Base-by-base conservation (phyloP, 2,329 filamentous ascomycete species). In the Leptographium lundbergii region DNA sequence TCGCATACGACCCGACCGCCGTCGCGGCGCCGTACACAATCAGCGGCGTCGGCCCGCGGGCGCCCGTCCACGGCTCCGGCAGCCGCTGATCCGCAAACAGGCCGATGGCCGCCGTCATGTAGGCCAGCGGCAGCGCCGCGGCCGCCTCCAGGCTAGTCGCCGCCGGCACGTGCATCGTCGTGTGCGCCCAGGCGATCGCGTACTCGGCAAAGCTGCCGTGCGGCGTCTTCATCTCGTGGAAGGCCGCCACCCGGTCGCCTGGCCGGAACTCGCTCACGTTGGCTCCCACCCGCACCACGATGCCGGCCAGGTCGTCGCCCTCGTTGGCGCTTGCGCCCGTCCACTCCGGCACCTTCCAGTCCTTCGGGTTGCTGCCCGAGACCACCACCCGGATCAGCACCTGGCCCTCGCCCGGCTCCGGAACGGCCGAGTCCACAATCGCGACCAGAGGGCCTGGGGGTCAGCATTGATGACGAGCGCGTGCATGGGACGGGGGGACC, bases 211-310 rank as follows among this genome's bases (percentile, higher is more conserved):
- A 72, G 60, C 66, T 69, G 7, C 74, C 73, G 47, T 68, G 64
- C 2, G 70, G 66, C 1, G 67, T 65, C 11, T 61, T 22, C 65
- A 73, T 70, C 61, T 73, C 66, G 65, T 78, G 75, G 70, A 82
- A 81, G 4, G 77, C 78, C 10, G 78, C 76, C 1, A 84, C 80
- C 19, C 79, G 75, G 67, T 84, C 80, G 36, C 81, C 81, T 0
- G 71, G 70, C 61, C 76, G 77, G 73, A 84, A 84, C 63, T 82
- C 81, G 59, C 69, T 75, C 2, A 85, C 81, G 45, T 77, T 72
- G 48, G 71, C 66, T 24, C 82, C 82, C 25, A 83, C 77, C 60
- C 74, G 71, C 63, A 81, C 74, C 10, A 85, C 74, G 32, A 77
- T 71, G 51, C 78, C 78, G 2, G 79, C 78, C 50, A 82, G 78